Evolutionary conservation across 169 alveolate species (phyloP).

Genomic region (Cryptosporidium sp.): DNA sequence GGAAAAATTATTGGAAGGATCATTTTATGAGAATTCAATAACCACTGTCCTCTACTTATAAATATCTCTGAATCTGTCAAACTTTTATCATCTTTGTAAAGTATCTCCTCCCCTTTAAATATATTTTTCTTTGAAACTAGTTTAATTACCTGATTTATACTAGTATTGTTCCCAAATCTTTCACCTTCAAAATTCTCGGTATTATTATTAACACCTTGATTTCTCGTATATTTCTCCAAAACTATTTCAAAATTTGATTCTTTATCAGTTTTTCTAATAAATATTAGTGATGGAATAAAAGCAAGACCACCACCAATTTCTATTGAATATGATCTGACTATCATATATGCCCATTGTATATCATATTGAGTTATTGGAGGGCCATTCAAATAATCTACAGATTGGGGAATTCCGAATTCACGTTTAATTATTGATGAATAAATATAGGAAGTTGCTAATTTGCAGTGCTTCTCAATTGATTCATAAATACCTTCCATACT

Average conservation of each 20-base stretch:
- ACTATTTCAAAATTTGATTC: constrained; percentile 14
- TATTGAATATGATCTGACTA: constrained; percentile 54
- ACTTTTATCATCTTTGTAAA: constrained; percentile 48
- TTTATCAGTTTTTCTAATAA: constrained; percentile 42
- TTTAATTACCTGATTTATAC: neutral
- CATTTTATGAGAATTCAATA: constrained; percentile 55
- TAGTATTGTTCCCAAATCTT: constrained; percentile 4
- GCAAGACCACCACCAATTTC: constrained; percentile 39
- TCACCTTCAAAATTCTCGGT: constrained; percentile 1
- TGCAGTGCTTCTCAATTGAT: constrained; percentile 45
- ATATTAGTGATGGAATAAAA: constrained; percentile 45
- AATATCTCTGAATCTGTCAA: constrained; percentile 64
- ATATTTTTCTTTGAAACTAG: constrained; percentile 31
- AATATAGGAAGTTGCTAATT: constrained; percentile 66
- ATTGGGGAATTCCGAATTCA: constrained; percentile 48
- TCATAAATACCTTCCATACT: constrained; percentile 71
- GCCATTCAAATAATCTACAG: constrained; percentile 56
- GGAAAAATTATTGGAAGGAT: constrained; percentile 57
- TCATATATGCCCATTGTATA: constrained; percentile 73
- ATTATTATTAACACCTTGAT: neutral
- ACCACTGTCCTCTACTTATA: constrained; percentile 60
- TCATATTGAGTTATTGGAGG: constrained; percentile 73
- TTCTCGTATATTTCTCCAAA: neutral
- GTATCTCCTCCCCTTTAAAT: constrained; percentile 48
- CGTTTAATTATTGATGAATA: constrained; percentile 58